These are phyloP conservation scores for Fusarium poae DNA, from an alignment of 2,329 filamentous ascomycete genomes.

Conservation along the genomic window DNA sequence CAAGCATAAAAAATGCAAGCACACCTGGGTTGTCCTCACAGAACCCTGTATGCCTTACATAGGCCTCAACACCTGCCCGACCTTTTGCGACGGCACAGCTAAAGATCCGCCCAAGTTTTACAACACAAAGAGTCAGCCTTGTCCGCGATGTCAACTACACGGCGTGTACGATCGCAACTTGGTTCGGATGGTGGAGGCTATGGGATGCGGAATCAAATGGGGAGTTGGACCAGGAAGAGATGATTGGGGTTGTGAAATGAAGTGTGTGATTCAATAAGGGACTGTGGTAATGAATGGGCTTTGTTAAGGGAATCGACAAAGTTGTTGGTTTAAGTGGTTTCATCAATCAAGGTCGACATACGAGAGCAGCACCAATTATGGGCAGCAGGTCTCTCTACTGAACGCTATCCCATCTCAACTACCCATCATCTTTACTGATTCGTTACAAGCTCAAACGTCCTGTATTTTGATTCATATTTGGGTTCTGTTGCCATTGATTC, in stretches of 20 bases:
- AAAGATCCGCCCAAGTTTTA: slow-evolving; percentile 55
- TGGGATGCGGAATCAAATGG: slow-evolving; percentile 61
- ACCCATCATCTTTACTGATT: neutral
- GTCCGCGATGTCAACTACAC: slow-evolving; percentile 58
- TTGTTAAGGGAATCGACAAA: neutral
- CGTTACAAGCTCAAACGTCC: neutral
- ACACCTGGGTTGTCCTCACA: slow-evolving; percentile 65
- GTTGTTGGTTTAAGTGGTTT: neutral
- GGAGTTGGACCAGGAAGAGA: slow-evolving; percentile 60
- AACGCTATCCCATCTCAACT: neutral
- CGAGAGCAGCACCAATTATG: neutral
- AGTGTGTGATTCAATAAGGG: slow-evolving; percentile 54
- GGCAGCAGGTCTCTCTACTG: neutral
- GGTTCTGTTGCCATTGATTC: neutral
- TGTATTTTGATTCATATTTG: neutral
- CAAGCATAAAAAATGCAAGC: slow-evolving; percentile 63
- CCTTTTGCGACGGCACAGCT: slow-evolving; percentile 57
- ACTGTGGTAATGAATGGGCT: neutral
- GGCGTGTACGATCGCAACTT: slow-evolving; percentile 62
- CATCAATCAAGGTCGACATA: neutral
- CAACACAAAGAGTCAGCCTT: slow-evolving; percentile 55
- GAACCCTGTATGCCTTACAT: slow-evolving; percentile 62
- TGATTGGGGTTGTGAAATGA: slow-evolving; percentile 55
- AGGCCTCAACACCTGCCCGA: slow-evolving; percentile 64
- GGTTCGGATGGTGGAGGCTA: slow-evolving; percentile 60